Evolutionary conservation across 495 filamentous ascomycete species (phyloP).

Genomic region (Xylaria sp.): DNA sequence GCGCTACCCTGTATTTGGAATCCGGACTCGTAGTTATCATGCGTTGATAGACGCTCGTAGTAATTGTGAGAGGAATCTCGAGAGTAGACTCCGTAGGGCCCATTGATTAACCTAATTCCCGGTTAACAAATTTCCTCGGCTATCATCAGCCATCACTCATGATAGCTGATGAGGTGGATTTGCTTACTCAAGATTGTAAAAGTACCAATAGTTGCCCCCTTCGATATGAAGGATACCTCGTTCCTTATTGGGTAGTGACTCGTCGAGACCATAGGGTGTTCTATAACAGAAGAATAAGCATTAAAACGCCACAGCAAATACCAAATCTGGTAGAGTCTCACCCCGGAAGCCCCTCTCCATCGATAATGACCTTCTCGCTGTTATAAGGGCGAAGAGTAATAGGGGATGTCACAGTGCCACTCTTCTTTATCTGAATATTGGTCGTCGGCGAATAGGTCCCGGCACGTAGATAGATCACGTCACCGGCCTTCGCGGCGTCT

Average conservation of each 20-base stretch:
- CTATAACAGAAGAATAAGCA: slow-evolving; percentile 14
- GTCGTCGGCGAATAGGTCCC: slow-evolving; percentile 38
- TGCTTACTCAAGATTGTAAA: slow-evolving; percentile 35
- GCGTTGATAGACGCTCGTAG: slow-evolving; percentile 38
- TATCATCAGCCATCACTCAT: not conserved
- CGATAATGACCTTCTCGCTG: slow-evolving; percentile 37
- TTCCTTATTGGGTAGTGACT: slow-evolving; percentile 29
- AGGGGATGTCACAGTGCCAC: slow-evolving; percentile 32
- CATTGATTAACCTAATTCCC: slow-evolving; percentile 30
- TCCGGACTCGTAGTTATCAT: slow-evolving; percentile 43
- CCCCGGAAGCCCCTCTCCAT: slow-evolving; percentile 38
- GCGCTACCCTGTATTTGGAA: slow-evolving; percentile 41
- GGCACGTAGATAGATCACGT: slow-evolving; percentile 40
- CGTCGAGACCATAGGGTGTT: slow-evolving; percentile 36
- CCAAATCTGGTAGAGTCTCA: not conserved
- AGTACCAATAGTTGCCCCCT: slow-evolving; percentile 38
- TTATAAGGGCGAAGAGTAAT: slow-evolving; percentile 37
- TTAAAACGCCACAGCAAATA: not conserved
- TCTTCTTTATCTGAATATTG: slow-evolving; percentile 40
- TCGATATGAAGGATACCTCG: slow-evolving; percentile 40
- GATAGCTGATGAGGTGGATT: not conserved
- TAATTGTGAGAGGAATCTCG: slow-evolving; percentile 34
- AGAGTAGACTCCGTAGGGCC: slow-evolving; percentile 40
- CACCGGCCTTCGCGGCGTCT: slow-evolving; percentile 34
- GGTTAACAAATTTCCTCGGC: not conserved